phyloP scores from a whole-genome alignment of 345 rosid genomes.

The Luvunga scandens region DNA sequence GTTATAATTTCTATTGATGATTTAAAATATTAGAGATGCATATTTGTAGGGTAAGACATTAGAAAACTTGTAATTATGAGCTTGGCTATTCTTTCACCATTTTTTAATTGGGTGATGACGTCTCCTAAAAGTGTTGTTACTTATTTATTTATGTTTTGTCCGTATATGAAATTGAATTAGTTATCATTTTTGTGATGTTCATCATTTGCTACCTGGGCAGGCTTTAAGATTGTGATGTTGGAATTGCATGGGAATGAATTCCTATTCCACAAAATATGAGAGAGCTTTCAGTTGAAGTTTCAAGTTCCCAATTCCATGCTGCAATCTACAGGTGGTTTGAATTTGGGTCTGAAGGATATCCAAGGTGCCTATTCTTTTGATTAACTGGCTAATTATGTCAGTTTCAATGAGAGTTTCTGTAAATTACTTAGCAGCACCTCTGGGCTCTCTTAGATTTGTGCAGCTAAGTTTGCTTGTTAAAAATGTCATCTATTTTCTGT shows the following conservation, averaged over 20 bases:
- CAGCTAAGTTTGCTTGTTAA: background rate
- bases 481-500: background rate
- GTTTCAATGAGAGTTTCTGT: background rate
- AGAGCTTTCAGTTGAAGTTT: background rate
- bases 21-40: background rate
- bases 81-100: background rate
- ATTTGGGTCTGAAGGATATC: background rate
- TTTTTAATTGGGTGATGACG: background rate
- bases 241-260: background rate
- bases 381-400: background rate
- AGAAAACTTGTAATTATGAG: background rate
- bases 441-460: background rate
- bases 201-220: background rate
- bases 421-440: background rate
- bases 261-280: background rate
- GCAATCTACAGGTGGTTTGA: background rate
- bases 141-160: background rate
- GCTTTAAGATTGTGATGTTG: background rate
- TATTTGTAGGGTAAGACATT: background rate
- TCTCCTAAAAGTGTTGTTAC: background rate
- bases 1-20: background rate
- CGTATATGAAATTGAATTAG: background rate
- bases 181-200: background rate
- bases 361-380: background rate
- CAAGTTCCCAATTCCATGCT: background rate